phyloP scores from a whole-genome alignment of 371 early-diverging fungal genomes.

The Synchytrium microbalum region DNA sequence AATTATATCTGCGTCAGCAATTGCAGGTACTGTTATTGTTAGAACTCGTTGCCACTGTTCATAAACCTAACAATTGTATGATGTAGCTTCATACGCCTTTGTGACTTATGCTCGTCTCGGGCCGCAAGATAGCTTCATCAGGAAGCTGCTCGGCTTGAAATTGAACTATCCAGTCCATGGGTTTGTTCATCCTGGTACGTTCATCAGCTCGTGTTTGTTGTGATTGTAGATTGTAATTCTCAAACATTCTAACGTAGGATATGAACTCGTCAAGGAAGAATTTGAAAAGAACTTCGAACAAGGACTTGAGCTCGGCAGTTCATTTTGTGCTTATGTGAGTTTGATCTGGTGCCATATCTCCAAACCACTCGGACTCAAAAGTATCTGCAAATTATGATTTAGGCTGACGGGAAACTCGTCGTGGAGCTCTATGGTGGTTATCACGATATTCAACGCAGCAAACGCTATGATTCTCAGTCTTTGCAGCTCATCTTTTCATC shows the following conservation, averaged over 20 bases:
- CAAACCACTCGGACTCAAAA: background rate
- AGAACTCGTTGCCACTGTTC: too few relatives aligned
- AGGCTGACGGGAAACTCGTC: slow-evolving; percentile 47
- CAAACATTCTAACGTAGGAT: too few relatives aligned
- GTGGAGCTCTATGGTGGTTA: slow-evolving; percentile 59
- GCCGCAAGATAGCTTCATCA: background rate
- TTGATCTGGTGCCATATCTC: background rate
- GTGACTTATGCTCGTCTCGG: background rate
- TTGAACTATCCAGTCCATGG: too few relatives aligned
- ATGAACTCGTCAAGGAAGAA: too few relatives aligned
- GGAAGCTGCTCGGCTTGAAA: background rate
- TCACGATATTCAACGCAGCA: slow-evolving; percentile 36
- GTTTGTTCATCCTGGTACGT: too few relatives aligned
- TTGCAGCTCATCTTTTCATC: slow-evolving; percentile 61
- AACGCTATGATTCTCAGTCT: slow-evolving; percentile 42
- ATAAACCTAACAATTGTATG: too few relatives aligned
- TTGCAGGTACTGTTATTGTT: too few relatives aligned
- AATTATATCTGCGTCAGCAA: too few relatives aligned
- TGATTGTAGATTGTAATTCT: too few relatives aligned
- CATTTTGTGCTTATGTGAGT: slow-evolving; percentile 30
- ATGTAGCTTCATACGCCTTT: too few relatives aligned
- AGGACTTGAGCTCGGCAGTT: slow-evolving; percentile 32
- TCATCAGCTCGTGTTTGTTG: too few relatives aligned
- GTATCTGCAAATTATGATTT: background rate
- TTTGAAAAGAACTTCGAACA: too few relatives aligned